A percentile compares a stretch with the other conserved stretches of the same genome.
Evolutionary conservation across 2,329 filamentous ascomycete species (phyloP).

Genomic region (Cordyceps javanica): DNA sequence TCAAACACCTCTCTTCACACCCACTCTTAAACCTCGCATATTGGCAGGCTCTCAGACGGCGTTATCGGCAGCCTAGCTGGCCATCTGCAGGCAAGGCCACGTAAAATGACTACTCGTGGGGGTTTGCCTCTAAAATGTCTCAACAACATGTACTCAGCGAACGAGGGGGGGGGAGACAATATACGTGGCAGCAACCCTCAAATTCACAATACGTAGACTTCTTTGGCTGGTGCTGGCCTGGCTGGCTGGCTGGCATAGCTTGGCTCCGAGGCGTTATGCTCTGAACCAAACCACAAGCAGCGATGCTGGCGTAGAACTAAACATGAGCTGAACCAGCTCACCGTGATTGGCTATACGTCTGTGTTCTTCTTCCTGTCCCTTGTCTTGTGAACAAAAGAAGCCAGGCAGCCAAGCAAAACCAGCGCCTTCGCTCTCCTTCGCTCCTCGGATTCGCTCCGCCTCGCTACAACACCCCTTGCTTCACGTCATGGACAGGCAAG

Average conservation of each 20-base stretch:
- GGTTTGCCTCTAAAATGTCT: background rate
- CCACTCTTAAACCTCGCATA: too few species aligned
- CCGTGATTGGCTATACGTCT: background rate
- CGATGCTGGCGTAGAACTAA: background rate
- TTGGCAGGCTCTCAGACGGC: too few species aligned
- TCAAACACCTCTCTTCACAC: too few species aligned
- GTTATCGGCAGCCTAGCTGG: too few species aligned
- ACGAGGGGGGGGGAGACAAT: too few species aligned
- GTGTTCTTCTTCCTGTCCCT: background rate
- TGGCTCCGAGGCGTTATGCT: background rate
- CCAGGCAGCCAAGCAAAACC: background rate
- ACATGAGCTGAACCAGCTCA: background rate
- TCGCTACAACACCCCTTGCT: too few species aligned
- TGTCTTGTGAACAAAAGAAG: background rate
- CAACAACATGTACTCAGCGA: too few species aligned
- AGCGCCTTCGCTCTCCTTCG: background rate
- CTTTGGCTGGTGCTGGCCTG: too few species aligned
- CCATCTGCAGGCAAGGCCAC: too few species aligned
- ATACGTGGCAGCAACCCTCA: background rate
- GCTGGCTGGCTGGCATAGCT: background rate
- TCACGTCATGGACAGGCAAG: constrained; percentile 1
- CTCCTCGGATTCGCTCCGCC: background rate
- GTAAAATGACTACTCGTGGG: too few species aligned
- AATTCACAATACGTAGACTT: background rate
- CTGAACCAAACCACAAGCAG: background rate